A percentile compares a stretch with the other conserved stretches of the same genome.
Conservation (phyloP, 1,284 basidiomycete species). For the Polyporus tsugae region DNA sequence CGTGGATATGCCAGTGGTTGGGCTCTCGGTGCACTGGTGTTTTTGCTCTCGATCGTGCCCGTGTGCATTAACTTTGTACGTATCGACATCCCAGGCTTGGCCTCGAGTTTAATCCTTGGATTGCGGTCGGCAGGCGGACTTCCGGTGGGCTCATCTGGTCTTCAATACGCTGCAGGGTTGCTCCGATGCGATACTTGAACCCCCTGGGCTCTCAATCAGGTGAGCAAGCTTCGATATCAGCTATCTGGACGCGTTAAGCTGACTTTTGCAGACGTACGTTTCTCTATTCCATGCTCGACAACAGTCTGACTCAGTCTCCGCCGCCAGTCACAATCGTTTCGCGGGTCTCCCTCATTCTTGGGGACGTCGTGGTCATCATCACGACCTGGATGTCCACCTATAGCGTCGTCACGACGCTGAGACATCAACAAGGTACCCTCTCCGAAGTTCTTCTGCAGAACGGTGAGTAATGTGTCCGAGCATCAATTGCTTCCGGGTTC, state of each 20-base stretch:
- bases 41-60: constrained; percentile 1
- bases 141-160: neutral
- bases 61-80: constrained; percentile 2
- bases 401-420: neutral
- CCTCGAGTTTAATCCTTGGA: neutral
- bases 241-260: neutral
- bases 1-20: neutral
- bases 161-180: neutral
- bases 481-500: no score
- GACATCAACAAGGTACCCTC: neutral
- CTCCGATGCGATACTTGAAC: neutral
- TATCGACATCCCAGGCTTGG: neutral
- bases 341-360: constrained; percentile 2
- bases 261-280: neutral
- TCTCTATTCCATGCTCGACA: neutral
- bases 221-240: neutral
- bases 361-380: constrained; percentile 3
- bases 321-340: constrained; percentile 1
- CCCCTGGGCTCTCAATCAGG: neutral
- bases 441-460: neutral
- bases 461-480: neutral
- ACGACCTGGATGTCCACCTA: constrained; percentile 1
- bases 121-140: neutral
- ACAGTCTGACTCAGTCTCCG: neutral
- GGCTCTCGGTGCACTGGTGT: neutral